These are phyloP conservation scores for Mycena albidolilacea DNA, from an alignment of 768 basidiomycete genomes.

Conservation along the genomic window DNA sequence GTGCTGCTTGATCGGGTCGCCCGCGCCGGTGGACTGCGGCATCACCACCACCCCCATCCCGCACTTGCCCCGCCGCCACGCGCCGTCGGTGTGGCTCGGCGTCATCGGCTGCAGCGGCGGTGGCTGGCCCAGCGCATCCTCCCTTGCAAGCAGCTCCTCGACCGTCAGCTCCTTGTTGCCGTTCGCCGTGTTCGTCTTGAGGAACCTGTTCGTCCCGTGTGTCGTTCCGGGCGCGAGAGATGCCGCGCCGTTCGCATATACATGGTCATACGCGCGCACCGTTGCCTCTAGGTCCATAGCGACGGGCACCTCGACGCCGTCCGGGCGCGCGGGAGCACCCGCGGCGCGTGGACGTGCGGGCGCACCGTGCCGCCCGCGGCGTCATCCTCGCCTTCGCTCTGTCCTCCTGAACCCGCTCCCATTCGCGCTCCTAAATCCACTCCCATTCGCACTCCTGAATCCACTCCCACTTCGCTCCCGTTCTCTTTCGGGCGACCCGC, in stretches of 20 bases:
- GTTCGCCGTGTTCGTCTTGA: background rate
- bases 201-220: background rate
- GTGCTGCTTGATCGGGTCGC: background rate
- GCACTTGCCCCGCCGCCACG: background rate
- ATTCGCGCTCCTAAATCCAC: no score
- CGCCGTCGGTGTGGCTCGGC: background rate
- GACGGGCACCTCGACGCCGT: background rate
- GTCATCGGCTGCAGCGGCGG: background rate
- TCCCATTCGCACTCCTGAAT: background rate
- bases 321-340: slow-evolving; percentile 16
- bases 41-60: no score
- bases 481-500: slow-evolving; percentile 31
- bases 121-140: background rate
- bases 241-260: background rate
- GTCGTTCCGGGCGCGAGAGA: no score
- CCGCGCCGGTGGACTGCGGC: no score
- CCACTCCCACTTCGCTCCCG: slow-evolving; percentile 20
- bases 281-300: slow-evolving; percentile 23
- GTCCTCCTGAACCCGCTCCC: background rate
- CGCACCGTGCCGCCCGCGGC: slow-evolving; percentile 19
- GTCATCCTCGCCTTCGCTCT: background rate
- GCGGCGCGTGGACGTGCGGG: background rate
- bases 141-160: slow-evolving; percentile 35
- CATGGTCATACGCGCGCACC: background rate
- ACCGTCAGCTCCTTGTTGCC: slow-evolving; percentile 35